Conservation (phyloP, 208 protist genomes). For the Leishmania aethiopica region DNA sequence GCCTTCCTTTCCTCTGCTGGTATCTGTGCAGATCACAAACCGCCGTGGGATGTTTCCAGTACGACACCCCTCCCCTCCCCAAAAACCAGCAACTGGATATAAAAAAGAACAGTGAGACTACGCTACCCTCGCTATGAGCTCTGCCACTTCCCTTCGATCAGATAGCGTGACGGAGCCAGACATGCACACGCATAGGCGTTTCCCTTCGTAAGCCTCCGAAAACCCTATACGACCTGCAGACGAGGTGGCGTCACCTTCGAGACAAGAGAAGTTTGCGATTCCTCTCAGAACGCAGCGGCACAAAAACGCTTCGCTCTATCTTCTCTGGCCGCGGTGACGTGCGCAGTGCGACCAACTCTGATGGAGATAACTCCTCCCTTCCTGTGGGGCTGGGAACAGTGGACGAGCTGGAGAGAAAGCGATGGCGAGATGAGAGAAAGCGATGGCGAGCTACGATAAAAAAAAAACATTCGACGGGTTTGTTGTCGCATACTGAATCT, state of each 20-base stretch:
- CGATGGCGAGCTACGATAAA: background rate
- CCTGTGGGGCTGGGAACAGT: background rate
- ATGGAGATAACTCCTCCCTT: background rate
- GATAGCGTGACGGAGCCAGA: background rate
- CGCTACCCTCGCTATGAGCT: background rate
- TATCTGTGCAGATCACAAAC: background rate
- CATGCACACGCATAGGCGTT: background rate
- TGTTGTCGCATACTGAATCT: background rate
- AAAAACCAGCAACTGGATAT: background rate
- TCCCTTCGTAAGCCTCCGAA: background rate
- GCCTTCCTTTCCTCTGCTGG: background rate
- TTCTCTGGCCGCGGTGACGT: background rate
- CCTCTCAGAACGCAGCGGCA: background rate
- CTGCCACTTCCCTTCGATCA: background rate
- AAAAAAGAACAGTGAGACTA: background rate
- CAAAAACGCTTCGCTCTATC: background rate
- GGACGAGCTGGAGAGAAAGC: background rate
- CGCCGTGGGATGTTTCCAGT: too few species aligned
- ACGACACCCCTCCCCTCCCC: background rate
- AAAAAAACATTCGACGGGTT: background rate
- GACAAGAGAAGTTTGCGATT: background rate
- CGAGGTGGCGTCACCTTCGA: background rate
- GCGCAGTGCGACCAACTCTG: background rate
- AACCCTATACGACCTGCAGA: background rate
- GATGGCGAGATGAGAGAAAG: background rate